Conservation (phyloP, 371 early-diverging fungal genomes). For the Mucor indicus region DNA sequence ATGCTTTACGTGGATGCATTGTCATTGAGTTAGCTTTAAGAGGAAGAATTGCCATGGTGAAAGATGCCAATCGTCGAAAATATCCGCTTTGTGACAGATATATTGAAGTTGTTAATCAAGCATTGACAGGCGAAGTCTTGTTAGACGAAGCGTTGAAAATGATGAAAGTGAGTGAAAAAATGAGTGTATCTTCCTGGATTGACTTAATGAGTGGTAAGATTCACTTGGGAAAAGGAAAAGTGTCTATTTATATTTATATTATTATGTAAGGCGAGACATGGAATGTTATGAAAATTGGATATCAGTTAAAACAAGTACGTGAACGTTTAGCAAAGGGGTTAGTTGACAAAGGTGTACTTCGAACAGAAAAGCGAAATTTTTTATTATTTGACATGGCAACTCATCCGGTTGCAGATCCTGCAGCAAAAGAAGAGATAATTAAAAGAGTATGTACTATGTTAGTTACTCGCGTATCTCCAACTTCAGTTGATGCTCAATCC, state of each 20-base stretch:
- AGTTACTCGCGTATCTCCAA: conserved; percentile 46
- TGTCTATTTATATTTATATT: background rate
- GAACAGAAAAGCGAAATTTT: conserved; percentile 94
- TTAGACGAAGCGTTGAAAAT: conserved; percentile 91
- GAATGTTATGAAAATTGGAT: conserved; percentile 94
- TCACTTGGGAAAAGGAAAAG: background rate
- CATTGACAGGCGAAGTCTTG: conserved; percentile 89
- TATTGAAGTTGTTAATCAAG: conserved; percentile 80
- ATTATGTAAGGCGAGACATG: conserved; percentile 99
- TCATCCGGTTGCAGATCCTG: conserved; percentile 83
- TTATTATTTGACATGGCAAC: conserved; percentile 96
- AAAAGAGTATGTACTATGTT: conserved; percentile 77
- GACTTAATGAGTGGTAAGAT: conserved; percentile 93
- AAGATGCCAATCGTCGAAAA: conserved; percentile 79
- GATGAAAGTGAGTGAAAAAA: conserved; percentile 73
- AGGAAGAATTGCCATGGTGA: conserved; percentile 82
- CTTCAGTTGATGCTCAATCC: conserved; percentile 40
- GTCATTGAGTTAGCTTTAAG: conserved; percentile 93
- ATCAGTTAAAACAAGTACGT: conserved; percentile 96
- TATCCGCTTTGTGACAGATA: conserved; percentile 76
- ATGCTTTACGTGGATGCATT: conserved; percentile 93
- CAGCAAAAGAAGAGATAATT: conserved; percentile 84
- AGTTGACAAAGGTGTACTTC: conserved; percentile 94
- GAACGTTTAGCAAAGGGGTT: conserved; percentile 95
- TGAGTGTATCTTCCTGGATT: conserved; percentile 91